Conservation (phyloP, 148 eudicot species). For the Rhododendron vialii region DNA sequence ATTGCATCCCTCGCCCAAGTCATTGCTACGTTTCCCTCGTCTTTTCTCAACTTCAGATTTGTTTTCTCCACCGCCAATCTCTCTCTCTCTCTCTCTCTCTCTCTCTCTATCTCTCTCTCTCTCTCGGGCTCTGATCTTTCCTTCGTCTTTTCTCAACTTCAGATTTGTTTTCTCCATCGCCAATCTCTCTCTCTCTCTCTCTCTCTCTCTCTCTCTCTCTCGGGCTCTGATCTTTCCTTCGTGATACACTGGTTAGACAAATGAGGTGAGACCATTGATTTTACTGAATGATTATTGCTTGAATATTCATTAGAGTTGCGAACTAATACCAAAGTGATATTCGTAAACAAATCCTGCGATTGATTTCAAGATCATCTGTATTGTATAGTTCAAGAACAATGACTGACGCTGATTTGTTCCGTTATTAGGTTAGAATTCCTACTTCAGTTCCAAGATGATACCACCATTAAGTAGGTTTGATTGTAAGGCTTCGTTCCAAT, state of each 20-base stretch:
- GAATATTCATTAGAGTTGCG: not conserved
- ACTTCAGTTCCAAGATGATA: no score
- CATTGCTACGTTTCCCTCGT: not conserved
- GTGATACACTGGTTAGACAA: not conserved
- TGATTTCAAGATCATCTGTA: not conserved
- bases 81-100: not conserved
- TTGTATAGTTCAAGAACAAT: not conserved
- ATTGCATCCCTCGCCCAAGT: not conserved
- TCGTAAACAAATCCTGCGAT: not conserved
- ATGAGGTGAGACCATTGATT: not conserved
- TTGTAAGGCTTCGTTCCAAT: not conserved
- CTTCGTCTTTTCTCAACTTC: not conserved
- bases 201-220: not conserved
- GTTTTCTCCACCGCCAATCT: not conserved
- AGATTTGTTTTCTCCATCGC: not conserved
- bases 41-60: not conserved
- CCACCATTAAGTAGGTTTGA: not conserved
- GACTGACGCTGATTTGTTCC: not conserved
- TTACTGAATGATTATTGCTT: not conserved
- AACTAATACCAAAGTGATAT: not conserved
- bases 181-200: not conserved
- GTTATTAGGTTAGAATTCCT: not conserved
- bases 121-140: not conserved
- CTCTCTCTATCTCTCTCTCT: not conserved
- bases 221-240: not conserved